Percentiles rank a stretch among this genome's conserved stretches.
phyloP scores from a whole-genome alignment of 2,329 filamentous ascomycete genomes.

The Cladophialophora immunda region DNA sequence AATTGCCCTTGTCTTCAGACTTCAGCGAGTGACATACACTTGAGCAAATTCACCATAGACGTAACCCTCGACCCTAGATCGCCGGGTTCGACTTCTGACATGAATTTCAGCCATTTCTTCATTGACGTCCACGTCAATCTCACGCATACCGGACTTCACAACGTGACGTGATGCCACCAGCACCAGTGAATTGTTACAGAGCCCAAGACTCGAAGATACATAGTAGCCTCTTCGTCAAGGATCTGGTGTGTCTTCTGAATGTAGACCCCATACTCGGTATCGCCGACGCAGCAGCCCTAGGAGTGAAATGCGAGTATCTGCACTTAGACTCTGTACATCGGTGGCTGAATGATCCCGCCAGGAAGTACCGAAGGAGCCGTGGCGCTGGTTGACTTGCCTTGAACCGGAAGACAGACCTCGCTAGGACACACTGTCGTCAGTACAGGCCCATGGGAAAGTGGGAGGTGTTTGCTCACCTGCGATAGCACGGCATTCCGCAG shows the following conservation, averaged over 20 bases:
- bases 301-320: background rate
- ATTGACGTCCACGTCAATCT: background rate
- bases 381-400: constrained; percentile 1
- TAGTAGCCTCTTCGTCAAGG: background rate
- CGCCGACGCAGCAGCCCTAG: background rate
- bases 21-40: background rate
- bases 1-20: background rate
- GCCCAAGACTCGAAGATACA: background rate
- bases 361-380: background rate
- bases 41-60: background rate
- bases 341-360: constrained; percentile 9
- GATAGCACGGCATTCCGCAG: constrained; percentile 43
- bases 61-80: background rate
- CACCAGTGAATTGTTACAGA: background rate
- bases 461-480: constrained; percentile 1
- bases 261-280: background rate
- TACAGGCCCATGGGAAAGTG: background rate
- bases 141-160: background rate
- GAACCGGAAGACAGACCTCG: background rate
- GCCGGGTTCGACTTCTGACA: background rate
- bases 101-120: background rate
- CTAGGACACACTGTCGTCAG: background rate
- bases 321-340: constrained; percentile 1
- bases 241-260: background rate
- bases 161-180: background rate